A percentile compares a stretch with the other conserved stretches of the same genome.
These are phyloP conservation scores for Acmispon strigosus DNA, from an alignment of 306 rosid species.

Conservation along the genomic window DNA sequence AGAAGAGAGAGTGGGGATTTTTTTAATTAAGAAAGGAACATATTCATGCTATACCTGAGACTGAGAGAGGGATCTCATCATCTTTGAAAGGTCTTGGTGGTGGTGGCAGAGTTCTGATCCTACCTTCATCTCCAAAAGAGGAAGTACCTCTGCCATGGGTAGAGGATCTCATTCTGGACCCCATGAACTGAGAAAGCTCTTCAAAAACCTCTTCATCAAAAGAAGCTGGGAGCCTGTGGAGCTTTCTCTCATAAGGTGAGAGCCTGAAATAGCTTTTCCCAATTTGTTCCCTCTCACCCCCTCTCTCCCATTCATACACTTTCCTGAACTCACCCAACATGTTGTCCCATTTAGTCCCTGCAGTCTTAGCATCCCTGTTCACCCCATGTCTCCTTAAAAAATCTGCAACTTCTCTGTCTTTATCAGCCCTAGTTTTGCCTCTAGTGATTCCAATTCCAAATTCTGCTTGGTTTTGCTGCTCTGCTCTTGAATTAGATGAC, in stretches of 20 bases:
- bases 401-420: slow-evolving; percentile 87
- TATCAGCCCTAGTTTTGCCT: slow-evolving; percentile 86
- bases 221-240: slow-evolving; percentile 88
- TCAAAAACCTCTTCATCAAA: slow-evolving; percentile 95
- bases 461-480: slow-evolving; percentile 20
- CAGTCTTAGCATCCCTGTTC: slow-evolving; percentile 74
- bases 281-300: slow-evolving; percentile 70
- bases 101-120: slow-evolving; percentile 42
- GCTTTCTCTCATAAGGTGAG: slow-evolving; percentile 91
- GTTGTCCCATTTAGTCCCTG: slow-evolving; percentile 98
- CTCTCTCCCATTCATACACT: slow-evolving; percentile 96
- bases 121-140: slow-evolving; percentile 37
- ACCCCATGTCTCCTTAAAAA: slow-evolving; percentile 67
- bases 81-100: slow-evolving; percentile 51
- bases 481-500: slow-evolving; percentile 8
- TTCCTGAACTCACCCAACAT: slow-evolving; percentile 96
- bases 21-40: too few relatives aligned
- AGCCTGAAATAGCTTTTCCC: slow-evolving; percentile 95
- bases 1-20: background rate
- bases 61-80: slow-evolving; percentile 52
- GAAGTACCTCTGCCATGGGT: slow-evolving; percentile 32
- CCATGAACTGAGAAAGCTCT: slow-evolving; percentile 91
- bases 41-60: slow-evolving; percentile 30
- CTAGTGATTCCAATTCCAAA: slow-evolving; percentile 27
- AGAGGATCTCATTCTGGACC: slow-evolving; percentile 64